Percentiles rank a stretch among this genome's conserved stretches.
These are phyloP conservation scores for Dendrobium chrysotoxum DNA, from an alignment of 106 monocot genomes.

Conservation along the genomic window DNA sequence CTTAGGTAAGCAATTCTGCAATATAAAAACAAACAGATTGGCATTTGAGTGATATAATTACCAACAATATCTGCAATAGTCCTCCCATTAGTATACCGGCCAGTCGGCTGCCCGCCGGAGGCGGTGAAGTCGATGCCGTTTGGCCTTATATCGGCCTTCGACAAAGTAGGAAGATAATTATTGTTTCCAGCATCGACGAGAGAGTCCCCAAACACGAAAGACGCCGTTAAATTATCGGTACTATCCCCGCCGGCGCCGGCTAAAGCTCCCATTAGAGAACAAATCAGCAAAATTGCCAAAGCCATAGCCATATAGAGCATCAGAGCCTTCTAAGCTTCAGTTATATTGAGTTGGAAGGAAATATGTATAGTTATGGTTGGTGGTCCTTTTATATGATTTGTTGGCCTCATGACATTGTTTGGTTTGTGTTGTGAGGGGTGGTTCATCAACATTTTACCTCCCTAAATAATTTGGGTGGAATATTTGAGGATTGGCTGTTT, in stretches of 20 bases:
- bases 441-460: conserved; percentile 2
- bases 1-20: too few relatives aligned
- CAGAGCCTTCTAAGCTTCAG: not conserved
- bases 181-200: conserved; percentile 94
- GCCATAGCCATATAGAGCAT: not conserved
- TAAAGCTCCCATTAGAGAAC: not conserved
- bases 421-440: conserved; percentile 3
- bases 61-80: conserved; percentile 85
- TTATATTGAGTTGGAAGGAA: not conserved
- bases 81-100: conserved; percentile 82
- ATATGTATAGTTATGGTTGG: not conserved
- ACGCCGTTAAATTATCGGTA: conserved; percentile 13
- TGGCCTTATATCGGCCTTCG: conserved; percentile 60
- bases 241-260: not conserved
- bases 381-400: not conserved
- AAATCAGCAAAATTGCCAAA: not conserved
- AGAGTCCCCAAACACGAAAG: conserved; percentile 81
- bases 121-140: conserved; percentile 81
- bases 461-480: not conserved
- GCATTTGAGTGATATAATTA: not conserved
- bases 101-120: conserved; percentile 69
- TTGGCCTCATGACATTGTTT: not conserved
- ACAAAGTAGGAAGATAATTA: conserved; percentile 61
- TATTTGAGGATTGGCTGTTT: too few relatives aligned
- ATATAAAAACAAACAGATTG: too few relatives aligned